These are phyloP conservation scores for Elaeis guineensis DNA, from an alignment of 176 grass and related monocot genomes.

Conservation along the genomic window DNA sequence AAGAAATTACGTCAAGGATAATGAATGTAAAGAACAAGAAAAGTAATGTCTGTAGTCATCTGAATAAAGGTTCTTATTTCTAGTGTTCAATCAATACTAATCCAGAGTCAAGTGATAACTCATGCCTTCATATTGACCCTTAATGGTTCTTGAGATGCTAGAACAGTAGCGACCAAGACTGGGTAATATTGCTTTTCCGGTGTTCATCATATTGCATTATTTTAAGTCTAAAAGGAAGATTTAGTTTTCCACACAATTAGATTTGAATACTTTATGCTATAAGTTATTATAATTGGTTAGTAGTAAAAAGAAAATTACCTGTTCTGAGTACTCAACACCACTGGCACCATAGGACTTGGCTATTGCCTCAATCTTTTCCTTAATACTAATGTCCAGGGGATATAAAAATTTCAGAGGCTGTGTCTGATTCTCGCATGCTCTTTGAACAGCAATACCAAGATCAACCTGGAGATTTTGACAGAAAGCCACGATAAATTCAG, in stretches of 20 bases:
- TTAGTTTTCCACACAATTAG: too few relatives aligned
- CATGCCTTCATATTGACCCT: too few relatives aligned
- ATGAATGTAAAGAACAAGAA: neutral
- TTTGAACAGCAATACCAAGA: constrained; percentile 84
- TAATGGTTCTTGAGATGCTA: too few relatives aligned
- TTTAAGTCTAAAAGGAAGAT: too few relatives aligned
- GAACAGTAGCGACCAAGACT: too few relatives aligned
- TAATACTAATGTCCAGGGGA: constrained; percentile 73
- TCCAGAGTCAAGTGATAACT: too few relatives aligned
- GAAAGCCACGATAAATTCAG: neutral
- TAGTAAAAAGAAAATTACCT: constrained; percentile 30
- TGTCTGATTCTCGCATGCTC: constrained; percentile 71
- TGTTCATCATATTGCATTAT: too few relatives aligned
- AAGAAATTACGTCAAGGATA: neutral
- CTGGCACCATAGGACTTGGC: constrained; percentile 79
- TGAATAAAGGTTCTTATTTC: too few relatives aligned
- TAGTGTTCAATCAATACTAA: too few relatives aligned
- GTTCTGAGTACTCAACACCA: constrained; percentile 83
- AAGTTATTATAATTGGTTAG: neutral
- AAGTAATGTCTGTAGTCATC: too few relatives aligned
- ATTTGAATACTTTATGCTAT: too few relatives aligned
- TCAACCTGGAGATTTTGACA: constrained; percentile 50
- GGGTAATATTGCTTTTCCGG: too few relatives aligned
- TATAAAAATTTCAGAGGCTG: constrained; percentile 76
- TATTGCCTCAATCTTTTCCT: constrained; percentile 94